A percentile compares a stretch with the other conserved stretches of the same genome.
These are phyloP conservation scores for Diutina sp. DNA, from an alignment of 1,139 yeast genomes.

Conservation along the genomic window DNA sequence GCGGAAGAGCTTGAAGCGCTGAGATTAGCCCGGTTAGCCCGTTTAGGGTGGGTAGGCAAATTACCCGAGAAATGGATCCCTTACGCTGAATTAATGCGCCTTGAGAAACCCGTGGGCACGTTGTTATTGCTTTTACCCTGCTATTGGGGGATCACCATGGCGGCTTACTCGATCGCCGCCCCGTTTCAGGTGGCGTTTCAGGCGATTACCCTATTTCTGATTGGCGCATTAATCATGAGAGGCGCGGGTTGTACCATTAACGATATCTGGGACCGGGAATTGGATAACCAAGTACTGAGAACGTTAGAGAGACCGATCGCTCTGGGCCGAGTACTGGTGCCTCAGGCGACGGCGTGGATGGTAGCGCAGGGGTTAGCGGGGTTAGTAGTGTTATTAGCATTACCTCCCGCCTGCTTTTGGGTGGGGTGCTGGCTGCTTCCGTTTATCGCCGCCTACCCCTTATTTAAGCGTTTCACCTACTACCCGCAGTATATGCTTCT, in stretches of 20 bases:
- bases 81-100: conserved; percentile 79
- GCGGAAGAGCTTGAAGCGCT: conserved; percentile 46
- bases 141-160: conserved; percentile 77
- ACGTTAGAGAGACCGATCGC: conserved; percentile 88
- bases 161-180: conserved; percentile 62
- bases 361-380: conserved; percentile 74
- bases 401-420: conserved; percentile 74
- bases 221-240: conserved; percentile 85
- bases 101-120: conserved; percentile 93
- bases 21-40: conserved; percentile 39
- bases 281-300: conserved; percentile 77
- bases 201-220: conserved; percentile 55
- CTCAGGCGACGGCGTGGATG: conserved; percentile 62
- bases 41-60: conserved; percentile 46
- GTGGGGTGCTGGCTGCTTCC: conserved; percentile 75
- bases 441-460: conserved; percentile 76
- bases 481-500: conserved; percentile 84
- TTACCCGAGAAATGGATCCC: conserved; percentile 72
- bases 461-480: conserved; percentile 87
- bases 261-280: conserved; percentile 71
- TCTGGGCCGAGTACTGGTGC: conserved; percentile 63
- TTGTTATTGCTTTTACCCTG: conserved; percentile 70
- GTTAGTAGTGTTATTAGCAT: conserved; percentile 50
- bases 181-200: conserved; percentile 47
- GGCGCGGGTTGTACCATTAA: conserved; percentile 98